Evolutionary conservation across 2,329 filamentous ascomycete species (phyloP).

Genomic region (Arachnomyces sp.): DNA sequence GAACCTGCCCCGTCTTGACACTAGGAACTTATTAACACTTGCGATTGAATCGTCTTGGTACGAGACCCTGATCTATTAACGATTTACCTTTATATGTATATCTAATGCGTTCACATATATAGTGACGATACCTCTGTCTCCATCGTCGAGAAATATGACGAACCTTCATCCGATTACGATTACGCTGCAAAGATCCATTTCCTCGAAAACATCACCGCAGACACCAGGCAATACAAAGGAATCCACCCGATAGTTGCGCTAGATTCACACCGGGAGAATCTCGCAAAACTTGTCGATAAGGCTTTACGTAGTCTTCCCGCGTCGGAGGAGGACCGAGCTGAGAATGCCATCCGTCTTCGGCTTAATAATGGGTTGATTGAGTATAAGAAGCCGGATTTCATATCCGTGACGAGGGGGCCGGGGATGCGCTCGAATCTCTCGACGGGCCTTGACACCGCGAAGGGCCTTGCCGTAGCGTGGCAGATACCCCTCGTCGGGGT

Average conservation of each 20-base stretch:
- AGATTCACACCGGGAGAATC: slow-evolving; percentile 63
- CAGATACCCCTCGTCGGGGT: slow-evolving; percentile 74
- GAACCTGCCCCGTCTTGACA: background rate
- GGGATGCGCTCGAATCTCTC: slow-evolving; percentile 76
- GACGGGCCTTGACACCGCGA: slow-evolving; percentile 73
- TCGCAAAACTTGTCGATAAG: slow-evolving; percentile 60
- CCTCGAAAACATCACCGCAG: slow-evolving; percentile 72
- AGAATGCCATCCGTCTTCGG: slow-evolving; percentile 10
- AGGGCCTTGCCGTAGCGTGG: slow-evolving; percentile 80
- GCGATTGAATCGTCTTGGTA: slow-evolving; percentile 70
- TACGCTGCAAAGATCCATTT: slow-evolving; percentile 57
- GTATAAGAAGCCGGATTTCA: slow-evolving; percentile 61
- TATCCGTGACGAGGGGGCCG: slow-evolving; percentile 84
- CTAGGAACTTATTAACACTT: slow-evolving; percentile 35
- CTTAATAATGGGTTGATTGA: slow-evolving; percentile 16
- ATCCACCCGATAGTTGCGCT: slow-evolving; percentile 73
- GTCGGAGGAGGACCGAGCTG: slow-evolving; percentile 8
- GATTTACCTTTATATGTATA: slow-evolving; percentile 1
- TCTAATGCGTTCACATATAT: slow-evolving; percentile 2
- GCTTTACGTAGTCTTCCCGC: slow-evolving; percentile 53
- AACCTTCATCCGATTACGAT: background rate
- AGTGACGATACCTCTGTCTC: slow-evolving; percentile 91
- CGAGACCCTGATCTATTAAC: background rate
- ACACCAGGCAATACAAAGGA: slow-evolving; percentile 66
- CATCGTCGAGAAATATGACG: slow-evolving; percentile 55